Evolutionary conservation across 352 stramenopile genomes (phyloP).

Genomic region (Phytophthora sp.): DNA sequence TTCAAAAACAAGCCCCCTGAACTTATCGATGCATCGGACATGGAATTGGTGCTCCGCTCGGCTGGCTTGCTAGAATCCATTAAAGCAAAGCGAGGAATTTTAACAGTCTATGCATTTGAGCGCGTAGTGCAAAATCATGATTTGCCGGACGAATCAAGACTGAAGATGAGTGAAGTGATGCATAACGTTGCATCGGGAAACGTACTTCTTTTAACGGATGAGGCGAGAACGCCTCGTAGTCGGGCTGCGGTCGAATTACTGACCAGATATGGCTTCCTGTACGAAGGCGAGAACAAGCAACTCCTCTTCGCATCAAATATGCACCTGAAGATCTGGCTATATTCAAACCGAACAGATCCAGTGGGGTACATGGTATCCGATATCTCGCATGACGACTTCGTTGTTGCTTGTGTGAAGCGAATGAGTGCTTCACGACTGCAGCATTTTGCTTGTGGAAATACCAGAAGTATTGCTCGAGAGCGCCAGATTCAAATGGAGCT

Average conservation of each 20-base stretch:
- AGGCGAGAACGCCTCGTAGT: constrained; percentile 24
- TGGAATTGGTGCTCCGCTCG: constrained; percentile 25
- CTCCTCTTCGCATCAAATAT: constrained; percentile 33
- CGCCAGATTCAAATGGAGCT: constrained; percentile 42
- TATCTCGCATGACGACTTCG: constrained; percentile 36
- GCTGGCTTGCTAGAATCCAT: constrained; percentile 29
- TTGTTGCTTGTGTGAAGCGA: constrained; percentile 30
- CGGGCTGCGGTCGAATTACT: constrained; percentile 28
- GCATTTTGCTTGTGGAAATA: constrained; percentile 27
- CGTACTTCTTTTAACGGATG: constrained; percentile 23
- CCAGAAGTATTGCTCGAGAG: constrained; percentile 19
- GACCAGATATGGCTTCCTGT: constrained; percentile 29
- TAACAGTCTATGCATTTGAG: constrained; percentile 29
- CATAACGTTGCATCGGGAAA: constrained; percentile 40
- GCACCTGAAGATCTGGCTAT: constrained; percentile 35
- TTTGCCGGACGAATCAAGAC: constrained; percentile 7
- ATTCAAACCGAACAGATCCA: constrained; percentile 38
- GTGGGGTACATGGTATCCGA: constrained; percentile 33
- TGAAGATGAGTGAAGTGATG: constrained; percentile 24
- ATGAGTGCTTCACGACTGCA: constrained; percentile 24
- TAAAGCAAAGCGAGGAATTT: constrained; percentile 24
- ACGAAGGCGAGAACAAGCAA: constrained; percentile 22
- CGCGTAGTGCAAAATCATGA: constrained; percentile 9
- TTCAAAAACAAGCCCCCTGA: constrained; percentile 21
- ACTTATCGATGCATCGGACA: not conserved